Evolutionary conservation across 116 monocot species (phyloP).

Genomic region (Papilionanthe hybrid): DNA sequence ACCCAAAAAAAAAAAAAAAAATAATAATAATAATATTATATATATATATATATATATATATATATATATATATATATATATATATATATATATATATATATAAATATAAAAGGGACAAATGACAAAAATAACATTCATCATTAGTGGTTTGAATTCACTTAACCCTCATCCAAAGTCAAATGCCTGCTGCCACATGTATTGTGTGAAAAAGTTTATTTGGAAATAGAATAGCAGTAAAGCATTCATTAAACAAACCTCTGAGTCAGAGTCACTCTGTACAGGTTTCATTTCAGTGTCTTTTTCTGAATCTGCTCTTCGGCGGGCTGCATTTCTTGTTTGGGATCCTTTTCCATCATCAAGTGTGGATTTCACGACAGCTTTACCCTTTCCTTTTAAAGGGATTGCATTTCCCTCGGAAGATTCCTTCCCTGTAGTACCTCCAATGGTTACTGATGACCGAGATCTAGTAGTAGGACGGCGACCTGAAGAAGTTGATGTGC

Average conservation of each 20-base stretch:
- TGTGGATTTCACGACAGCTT: constrained; percentile 72
- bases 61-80: no score
- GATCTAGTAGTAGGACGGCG: constrained; percentile 68
- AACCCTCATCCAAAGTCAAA: neutral
- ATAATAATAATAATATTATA: no score
- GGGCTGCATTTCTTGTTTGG: constrained; percentile 74
- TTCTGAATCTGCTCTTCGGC: constrained; percentile 66
- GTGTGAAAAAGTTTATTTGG: neutral
- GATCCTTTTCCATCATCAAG: constrained; percentile 66
- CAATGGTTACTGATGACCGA: constrained; percentile 58
- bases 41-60: no score
- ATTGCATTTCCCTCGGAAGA: constrained; percentile 44
- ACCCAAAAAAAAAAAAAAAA: neutral
- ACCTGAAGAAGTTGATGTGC: constrained; percentile 43
- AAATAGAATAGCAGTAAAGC: neutral
- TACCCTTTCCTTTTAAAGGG: constrained; percentile 85
- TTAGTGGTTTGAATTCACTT: neutral
- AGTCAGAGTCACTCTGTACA: constrained; percentile 53
- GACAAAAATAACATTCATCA: neutral
- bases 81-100: no score
- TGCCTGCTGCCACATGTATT: neutral
- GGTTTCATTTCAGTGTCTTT: constrained; percentile 66
- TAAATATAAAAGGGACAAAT: neutral
- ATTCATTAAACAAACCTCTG: constrained; percentile 57
- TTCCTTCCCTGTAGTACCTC: constrained; percentile 50